Evolutionary conservation across 768 basidiomycete genomes (phyloP), one percentile per base, ranked within the genome.

Genomic region (Lyophyllum shimeji): DNA sequence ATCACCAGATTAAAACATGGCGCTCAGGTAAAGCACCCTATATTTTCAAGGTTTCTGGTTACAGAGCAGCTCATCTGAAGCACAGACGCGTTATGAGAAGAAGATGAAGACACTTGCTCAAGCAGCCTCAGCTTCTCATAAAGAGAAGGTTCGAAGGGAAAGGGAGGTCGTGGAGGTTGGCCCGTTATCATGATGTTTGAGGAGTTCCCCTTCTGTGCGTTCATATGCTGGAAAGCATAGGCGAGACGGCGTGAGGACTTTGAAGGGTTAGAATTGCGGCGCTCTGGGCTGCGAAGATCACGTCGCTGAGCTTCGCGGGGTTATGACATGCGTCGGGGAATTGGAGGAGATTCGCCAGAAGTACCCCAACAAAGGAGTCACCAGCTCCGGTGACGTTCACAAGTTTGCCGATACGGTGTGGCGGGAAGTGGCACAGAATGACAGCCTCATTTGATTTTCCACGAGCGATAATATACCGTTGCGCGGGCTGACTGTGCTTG

Each of bases 301-400:
- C 67, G 17, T 65, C 60, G 0, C 75, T 74, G 53, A 92, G 62
- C 1, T 71, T 62, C 3, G 57, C 55, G 12, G 80, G 82, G 52
- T 75, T 69, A n/a, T 74, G 69, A 55, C 89, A 82, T 4, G 73
- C 66, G 21, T 67, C 61, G 9, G 76, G 79, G 20, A 76, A 61
- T 6, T 76, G 68, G 12, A 76, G 71, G n/a, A 94, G 70, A 8
- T 76, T 74, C 5, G 93, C 88, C n/a, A 95, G 69, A 27, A 97
- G 65, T 1, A 88, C 83, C 1, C 96, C 96, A 33, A 61, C 60
- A 31, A 61, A 58, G 31, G 60, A 53, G 50, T 56, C 60, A 11
- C 59, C 60, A 12, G 89, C 84, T 1, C 96, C 96, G 0, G 95
- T 98, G 8, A 93, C 91, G 61, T 87, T 95, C 20, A 87, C 71